Evolutionary conservation across 1,284 basidiomycete species (phyloP), one percentile per base, ranked within the genome.

Genomic region (Vanrija pseudolonga): DNA sequence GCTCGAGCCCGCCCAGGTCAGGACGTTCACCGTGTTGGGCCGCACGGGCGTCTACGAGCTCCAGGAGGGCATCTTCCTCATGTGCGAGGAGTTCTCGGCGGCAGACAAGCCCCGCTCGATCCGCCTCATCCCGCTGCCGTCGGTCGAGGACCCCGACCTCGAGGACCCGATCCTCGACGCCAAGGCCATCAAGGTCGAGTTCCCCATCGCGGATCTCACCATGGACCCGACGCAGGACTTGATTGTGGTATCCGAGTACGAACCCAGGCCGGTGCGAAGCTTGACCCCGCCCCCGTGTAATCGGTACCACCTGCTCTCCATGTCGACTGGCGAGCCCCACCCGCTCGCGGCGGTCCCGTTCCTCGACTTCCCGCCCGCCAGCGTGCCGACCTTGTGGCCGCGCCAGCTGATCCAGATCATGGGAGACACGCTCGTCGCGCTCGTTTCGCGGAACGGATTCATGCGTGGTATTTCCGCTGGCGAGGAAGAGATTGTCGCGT

Each of bases 191-290:
- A 20, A 50, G 47, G 51, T 73, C 5, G 41, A 53, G 18, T 72
- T 73, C 49, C 47, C 64, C 12, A 72, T 75, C n/a, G 69, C 73
- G 2, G 74, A 76, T 54, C 52, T 76, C 38, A 76, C 74, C 12
- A 72, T 76, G 69, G 74, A 76, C 46, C 74, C 74, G 4, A 68
- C 69, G 2, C 74, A 76, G 55, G 73, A 76, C 48, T 62, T 76
- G 38, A 68, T 76, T 11, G 71, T 76, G 6, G 68, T 74, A 46
- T 66, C 65, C 55, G 73, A 76, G 57, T 54, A 66, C 43, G 38
- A 49, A 23, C 39, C 47, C n/a, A 12, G 37, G 12, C 38, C 40
- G 15, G 23, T 14, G 7, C 47, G 32, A 8, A 47, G 38, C 49
- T 52, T 22, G 38, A 48, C 11, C 8, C 49, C 12, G 40, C 60